Evolutionary conservation across 306 rosid species (phyloP).

Genomic region (Nissolia schottii): DNA sequence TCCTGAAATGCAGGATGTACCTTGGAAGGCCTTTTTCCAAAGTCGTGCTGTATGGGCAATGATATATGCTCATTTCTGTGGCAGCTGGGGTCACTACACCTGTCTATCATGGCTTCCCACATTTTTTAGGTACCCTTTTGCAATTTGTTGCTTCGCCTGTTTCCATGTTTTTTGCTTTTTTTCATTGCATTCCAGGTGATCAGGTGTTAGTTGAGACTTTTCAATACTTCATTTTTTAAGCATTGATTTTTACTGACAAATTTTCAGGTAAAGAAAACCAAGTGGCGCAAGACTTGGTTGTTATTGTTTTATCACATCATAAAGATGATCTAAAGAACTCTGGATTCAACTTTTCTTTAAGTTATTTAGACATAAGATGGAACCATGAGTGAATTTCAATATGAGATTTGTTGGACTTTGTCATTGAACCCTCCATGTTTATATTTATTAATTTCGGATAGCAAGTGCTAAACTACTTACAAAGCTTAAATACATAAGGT

Average conservation of each 20-base stretch:
- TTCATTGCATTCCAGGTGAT: constrained; percentile 2
- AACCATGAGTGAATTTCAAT: background rate
- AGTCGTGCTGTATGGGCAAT: constrained; percentile 96
- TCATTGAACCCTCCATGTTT: background rate
- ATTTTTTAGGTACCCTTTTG: constrained; percentile 65
- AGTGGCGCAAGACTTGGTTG: no score
- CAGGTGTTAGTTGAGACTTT: background rate
- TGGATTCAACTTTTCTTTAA: background rate
- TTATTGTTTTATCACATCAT: background rate
- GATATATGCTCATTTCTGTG: constrained; percentile 95
- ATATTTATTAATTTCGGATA: background rate
- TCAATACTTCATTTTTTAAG: background rate
- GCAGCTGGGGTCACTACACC: constrained; percentile 98
- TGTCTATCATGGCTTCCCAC: constrained; percentile 98
- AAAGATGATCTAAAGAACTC: background rate
- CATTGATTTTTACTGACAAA: background rate
- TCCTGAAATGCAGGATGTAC: constrained; percentile 60
- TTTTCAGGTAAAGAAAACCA: background rate
- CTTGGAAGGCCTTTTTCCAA: constrained; percentile 82
- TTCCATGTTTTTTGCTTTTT: constrained; percentile 3
- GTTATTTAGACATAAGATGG: background rate
- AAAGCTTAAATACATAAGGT: background rate
- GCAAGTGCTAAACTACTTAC: background rate
- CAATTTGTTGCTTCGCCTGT: background rate
- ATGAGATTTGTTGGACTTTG: constrained; percentile 6